Evolutionary conservation across 768 basidiomycete species (phyloP).

Genomic region (Naganishia vishniacii): DNA sequence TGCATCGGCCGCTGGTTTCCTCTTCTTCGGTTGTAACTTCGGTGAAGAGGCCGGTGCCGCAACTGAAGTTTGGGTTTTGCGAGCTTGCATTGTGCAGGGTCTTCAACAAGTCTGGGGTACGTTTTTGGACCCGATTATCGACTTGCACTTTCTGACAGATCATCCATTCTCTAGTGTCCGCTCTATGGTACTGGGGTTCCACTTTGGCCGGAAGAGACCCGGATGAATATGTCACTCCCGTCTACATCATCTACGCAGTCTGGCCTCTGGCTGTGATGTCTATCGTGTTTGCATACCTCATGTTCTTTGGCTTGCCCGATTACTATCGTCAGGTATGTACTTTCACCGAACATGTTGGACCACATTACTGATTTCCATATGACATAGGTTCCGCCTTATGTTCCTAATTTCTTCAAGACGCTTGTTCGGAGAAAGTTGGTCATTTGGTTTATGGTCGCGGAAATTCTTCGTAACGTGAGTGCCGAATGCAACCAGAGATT

Average conservation of each 20-base stretch:
- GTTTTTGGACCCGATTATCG: constrained; percentile 19
- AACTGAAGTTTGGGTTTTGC: constrained; percentile 85
- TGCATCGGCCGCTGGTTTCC: constrained; percentile 86
- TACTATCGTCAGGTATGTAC: constrained; percentile 45
- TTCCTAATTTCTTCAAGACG: constrained; percentile 83
- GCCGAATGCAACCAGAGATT: constrained; percentile 52
- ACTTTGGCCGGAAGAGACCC: constrained; percentile 57
- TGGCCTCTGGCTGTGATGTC: constrained; percentile 78
- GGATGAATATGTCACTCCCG: constrained; percentile 60
- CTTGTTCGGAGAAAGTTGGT: constrained; percentile 86
- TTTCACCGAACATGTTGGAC: too few relatives aligned
- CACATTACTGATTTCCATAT: too few relatives aligned
- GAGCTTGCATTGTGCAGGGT: constrained; percentile 89
- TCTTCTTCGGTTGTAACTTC: constrained; percentile 92
- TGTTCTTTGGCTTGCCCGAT: constrained; percentile 83
- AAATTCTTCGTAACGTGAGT: constrained; percentile 67
- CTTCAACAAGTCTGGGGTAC: constrained; percentile 80
- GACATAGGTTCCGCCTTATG: constrained; percentile 92
- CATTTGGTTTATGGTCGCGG: constrained; percentile 89
- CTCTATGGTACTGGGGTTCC: constrained; percentile 93
- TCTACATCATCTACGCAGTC: constrained; percentile 73
- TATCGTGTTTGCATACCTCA: constrained; percentile 71
- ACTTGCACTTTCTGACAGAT: neutral
- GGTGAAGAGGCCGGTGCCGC: constrained; percentile 97
- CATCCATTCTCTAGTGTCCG: constrained; percentile 57